phyloP scores from a whole-genome alignment of 495 filamentous ascomycete genomes.

The Aspergillus campestris region DNA sequence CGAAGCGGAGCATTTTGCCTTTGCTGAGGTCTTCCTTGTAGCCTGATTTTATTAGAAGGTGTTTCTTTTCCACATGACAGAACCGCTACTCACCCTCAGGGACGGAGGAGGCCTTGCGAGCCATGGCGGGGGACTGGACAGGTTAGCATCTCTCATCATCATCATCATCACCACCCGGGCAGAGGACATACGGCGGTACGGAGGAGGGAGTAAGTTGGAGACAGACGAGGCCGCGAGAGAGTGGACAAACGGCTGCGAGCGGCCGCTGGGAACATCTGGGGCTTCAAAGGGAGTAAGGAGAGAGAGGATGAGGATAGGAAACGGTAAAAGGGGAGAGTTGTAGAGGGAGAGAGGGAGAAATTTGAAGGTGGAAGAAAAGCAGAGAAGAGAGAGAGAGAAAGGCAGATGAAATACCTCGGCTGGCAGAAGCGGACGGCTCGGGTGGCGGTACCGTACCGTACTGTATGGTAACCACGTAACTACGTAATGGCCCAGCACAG shows the following conservation, averaged over 20 bases:
- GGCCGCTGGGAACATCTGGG: slow-evolving; percentile 39
- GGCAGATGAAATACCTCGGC: not conserved
- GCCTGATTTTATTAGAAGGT: slow-evolving; percentile 40
- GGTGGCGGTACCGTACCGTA: no score
- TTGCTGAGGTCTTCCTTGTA: slow-evolving; percentile 90
- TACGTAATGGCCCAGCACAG: no score
- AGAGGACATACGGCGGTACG: not conserved
- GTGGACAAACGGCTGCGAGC: slow-evolving; percentile 39
- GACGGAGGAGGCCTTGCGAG: slow-evolving; percentile 39
- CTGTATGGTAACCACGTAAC: no score
- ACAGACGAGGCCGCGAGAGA: slow-evolving; percentile 33
- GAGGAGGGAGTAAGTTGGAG: slow-evolving; percentile 30
- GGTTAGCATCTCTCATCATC: slow-evolving; percentile 6
- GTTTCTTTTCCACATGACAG: slow-evolving; percentile 8
- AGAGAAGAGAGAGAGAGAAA: slow-evolving; percentile 8
- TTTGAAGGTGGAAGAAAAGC: slow-evolving; percentile 13
- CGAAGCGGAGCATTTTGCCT: slow-evolving; percentile 89
- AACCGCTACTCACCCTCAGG: slow-evolving; percentile 34
- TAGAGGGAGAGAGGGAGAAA: slow-evolving; percentile 7
- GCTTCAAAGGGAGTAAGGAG: slow-evolving; percentile 1
- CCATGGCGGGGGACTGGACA: slow-evolving; percentile 33
- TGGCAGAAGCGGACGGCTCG: no score
- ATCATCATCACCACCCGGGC: not conserved
- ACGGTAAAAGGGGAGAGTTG: slow-evolving; percentile 7
- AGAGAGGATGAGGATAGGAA: slow-evolving; percentile 6